These are phyloP conservation scores for Martensiomyces pterosporus DNA, from an alignment of 192 early-diverging fungal species.

Conservation along the genomic window DNA sequence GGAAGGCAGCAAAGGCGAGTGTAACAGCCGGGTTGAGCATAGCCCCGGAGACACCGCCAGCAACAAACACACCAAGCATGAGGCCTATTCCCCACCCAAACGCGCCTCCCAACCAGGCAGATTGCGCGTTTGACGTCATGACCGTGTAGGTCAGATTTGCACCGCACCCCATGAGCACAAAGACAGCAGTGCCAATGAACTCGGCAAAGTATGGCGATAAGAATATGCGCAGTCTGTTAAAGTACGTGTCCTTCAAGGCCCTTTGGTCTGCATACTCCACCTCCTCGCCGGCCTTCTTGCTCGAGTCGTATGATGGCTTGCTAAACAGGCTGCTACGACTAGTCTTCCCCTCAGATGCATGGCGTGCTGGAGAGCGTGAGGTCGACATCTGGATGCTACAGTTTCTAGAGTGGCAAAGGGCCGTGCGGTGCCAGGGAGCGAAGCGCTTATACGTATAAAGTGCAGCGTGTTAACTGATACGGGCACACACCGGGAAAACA, in stretches of 20 bases:
- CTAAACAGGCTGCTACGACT: constrained; percentile 17
- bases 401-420: constrained; percentile 1
- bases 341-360: constrained; percentile 6
- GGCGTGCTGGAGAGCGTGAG: constrained; percentile 5
- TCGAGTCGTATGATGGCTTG: constrained; percentile 12
- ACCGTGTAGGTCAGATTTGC: constrained; percentile 41
- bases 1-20: constrained; percentile 46
- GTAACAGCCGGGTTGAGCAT: constrained; percentile 53
- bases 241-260: constrained; percentile 26
- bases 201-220: constrained; percentile 50
- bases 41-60: constrained; percentile 44
- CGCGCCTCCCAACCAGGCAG: constrained; percentile 51
- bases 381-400: constrained; percentile 14
- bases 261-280: constrained; percentile 44
- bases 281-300: constrained; percentile 40
- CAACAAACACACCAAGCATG: constrained; percentile 45
- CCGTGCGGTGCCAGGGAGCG: too few relatives aligned
- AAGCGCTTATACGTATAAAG: too few relatives aligned
- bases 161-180: constrained; percentile 48
- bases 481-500: too few relatives aligned
- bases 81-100: constrained; percentile 53
- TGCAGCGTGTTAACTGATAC: too few relatives aligned
- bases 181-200: constrained; percentile 46
- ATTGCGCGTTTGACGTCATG: constrained; percentile 37
- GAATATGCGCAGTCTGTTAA: constrained; percentile 45